Conservation (phyloP, 129 eudicot species). For the Centrapalus pauciflorus region DNA sequence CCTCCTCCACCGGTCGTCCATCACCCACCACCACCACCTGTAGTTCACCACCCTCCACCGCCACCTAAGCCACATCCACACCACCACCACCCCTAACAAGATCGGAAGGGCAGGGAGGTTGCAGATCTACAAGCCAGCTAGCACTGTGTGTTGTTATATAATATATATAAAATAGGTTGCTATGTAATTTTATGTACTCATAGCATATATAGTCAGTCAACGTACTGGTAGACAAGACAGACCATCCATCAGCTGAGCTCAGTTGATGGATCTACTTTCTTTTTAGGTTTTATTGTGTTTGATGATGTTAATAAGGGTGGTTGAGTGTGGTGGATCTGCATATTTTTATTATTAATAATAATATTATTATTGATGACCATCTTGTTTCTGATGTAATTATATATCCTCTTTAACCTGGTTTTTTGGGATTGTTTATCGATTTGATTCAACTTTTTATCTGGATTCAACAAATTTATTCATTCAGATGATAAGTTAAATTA, state of each 20-base stretch:
- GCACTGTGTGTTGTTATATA: slow-evolving; percentile 1
- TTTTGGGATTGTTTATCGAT: no score
- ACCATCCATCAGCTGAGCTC: no score
- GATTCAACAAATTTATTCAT: no score
- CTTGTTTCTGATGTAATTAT: no score
- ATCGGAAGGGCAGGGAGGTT: not conserved
- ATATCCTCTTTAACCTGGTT: no score
- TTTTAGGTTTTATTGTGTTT: not conserved
- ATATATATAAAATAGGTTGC: no score
- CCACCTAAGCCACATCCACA: slow-evolving; percentile 28
- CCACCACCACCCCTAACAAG: slow-evolving; percentile 15
- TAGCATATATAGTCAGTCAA: slow-evolving; percentile 3
- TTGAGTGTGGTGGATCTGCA: slow-evolving; percentile 20
- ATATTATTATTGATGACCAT: slow-evolving; percentile 3
- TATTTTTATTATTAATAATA: not conserved
- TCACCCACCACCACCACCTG: slow-evolving; percentile 19
- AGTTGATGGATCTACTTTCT: no score
- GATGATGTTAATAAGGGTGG: not conserved
- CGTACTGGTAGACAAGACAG: no score
- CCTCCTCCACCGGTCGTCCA: slow-evolving; percentile 18
- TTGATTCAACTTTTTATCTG: no score
- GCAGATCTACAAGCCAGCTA: slow-evolving; percentile 21
- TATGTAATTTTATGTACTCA: slow-evolving; percentile 25
- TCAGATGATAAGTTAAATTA: no score
- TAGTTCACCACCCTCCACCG: slow-evolving; percentile 6